These are phyloP conservation scores for Neonectria magnoliae DNA, from an alignment of 2,329 filamentous ascomycete species.

Conservation along the genomic window DNA sequence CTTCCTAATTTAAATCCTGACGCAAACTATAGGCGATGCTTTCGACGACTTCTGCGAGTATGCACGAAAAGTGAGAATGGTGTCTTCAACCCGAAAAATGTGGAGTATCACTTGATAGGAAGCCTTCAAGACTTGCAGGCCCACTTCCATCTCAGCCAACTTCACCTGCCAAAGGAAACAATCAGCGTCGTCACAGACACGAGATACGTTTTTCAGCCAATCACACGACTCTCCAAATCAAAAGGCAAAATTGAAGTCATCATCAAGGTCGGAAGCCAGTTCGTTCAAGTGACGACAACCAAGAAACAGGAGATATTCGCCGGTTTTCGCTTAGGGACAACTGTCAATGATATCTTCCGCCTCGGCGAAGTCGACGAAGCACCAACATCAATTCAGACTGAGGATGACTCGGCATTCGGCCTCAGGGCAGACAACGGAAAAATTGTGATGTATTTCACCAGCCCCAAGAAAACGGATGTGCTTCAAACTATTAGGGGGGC, in stretches of 20 bases:
- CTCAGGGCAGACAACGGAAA: constrained; percentile 75
- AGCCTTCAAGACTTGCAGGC: constrained; percentile 71
- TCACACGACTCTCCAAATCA: constrained; percentile 73
- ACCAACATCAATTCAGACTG: constrained; percentile 69
- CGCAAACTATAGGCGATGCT: constrained; percentile 61
- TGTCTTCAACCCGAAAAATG: constrained; percentile 71
- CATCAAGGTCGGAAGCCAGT: constrained; percentile 75
- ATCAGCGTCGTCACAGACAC: constrained; percentile 75
- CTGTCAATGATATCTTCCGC: constrained; percentile 76
- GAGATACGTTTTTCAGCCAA: constrained; percentile 71
- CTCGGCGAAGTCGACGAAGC: constrained; percentile 75
- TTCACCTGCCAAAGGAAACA: constrained; percentile 75
- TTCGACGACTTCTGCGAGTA: constrained; percentile 70
- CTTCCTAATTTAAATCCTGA: constrained; percentile 9
- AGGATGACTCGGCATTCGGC: constrained; percentile 74
- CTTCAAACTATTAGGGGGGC: constrained; percentile 70
- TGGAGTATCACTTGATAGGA: constrained; percentile 73
- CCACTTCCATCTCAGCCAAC: constrained; percentile 73
- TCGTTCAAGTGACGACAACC: constrained; percentile 74
- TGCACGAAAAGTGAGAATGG: constrained; percentile 69
- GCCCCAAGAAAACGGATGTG: constrained; percentile 70
- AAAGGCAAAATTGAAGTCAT: constrained; percentile 76
- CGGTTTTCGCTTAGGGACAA: constrained; percentile 68
- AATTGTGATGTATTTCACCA: constrained; percentile 78
- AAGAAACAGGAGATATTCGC: constrained; percentile 76